These are phyloP conservation scores for Hypoxylon sp. DNA, from an alignment of 2,329 filamentous ascomycete species.

Conservation along the genomic window DNA sequence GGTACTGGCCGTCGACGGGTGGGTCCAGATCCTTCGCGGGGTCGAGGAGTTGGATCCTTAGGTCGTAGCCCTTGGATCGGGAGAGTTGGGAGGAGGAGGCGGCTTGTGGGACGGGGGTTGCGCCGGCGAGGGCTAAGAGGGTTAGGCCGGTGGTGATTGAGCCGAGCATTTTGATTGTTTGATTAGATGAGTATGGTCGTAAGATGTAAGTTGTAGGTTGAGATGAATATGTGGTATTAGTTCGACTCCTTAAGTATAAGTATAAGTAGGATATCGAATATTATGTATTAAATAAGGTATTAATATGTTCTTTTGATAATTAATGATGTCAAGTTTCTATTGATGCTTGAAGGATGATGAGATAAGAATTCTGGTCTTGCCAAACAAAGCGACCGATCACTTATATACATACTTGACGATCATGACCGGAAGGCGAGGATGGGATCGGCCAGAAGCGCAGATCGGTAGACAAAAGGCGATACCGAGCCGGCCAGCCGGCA, in stretches of 20 bases:
- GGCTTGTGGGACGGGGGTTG: constrained; percentile 14
- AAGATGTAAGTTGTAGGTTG: not conserved
- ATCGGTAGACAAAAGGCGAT: not conserved
- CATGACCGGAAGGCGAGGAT: not conserved
- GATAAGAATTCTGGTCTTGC: too few relatives aligned
- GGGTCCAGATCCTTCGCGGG: constrained; percentile 21
- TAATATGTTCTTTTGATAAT: not conserved
- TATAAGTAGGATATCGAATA: constrained; percentile 8
- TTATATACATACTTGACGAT: constrained; percentile 14
- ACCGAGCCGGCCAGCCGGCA: too few relatives aligned
- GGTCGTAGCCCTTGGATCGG: constrained; percentile 13
- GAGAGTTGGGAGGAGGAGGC: too few relatives aligned
- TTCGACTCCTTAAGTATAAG: too few relatives aligned
- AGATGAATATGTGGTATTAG: too few relatives aligned
- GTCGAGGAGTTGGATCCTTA: constrained; percentile 22
- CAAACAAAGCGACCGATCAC: too few relatives aligned
- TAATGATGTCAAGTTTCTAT: not conserved
- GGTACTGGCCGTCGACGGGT: constrained; percentile 16
- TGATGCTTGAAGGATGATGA: too few relatives aligned
- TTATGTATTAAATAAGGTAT: constrained; percentile 12
- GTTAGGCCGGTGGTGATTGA: constrained; percentile 22
- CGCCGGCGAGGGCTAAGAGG: constrained; percentile 22
- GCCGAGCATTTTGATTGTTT: constrained; percentile 23
- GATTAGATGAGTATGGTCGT: not conserved
- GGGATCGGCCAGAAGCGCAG: not conserved